Base-by-base conservation (phyloP, 2,329 filamentous ascomycete species). In the Blastomyces parvus region DNA sequence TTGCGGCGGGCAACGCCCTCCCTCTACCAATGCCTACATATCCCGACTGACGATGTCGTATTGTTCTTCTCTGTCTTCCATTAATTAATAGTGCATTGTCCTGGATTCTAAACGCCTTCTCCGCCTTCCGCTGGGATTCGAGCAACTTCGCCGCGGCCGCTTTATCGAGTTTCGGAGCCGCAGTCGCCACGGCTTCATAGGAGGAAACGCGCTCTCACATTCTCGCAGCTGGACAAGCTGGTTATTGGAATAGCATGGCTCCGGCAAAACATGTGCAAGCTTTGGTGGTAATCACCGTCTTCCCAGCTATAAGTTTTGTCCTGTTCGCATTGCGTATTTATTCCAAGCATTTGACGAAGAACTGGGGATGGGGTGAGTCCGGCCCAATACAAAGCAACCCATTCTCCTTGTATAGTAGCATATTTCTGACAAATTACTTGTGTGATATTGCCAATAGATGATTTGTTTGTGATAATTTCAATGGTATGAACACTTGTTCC, bases 351-450 rank as follows among this genome's bases (percentile, higher is more conserved):
- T 17, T 66, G 33, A 38, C 60, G 36, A 62, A 25, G 25, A 27
- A 36, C 19, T 66, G 61, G 52, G 57, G 62, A 17, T 66, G 56
- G 63, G 64, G 64, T 66, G 62, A 30, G 57, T 22, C 17, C 33
- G 36, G 13, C 33, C 8, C 9, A 36, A 36, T 36, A 11, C 33
- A 11, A 42, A 27, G 33, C 36, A 55, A 17, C 13, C 7, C 40
- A 33, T 22, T 30, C 19, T 62, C n/a, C 14, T 27, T 22, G 14
- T 27, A 14, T 22, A 7, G 36, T n/a, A 4, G 27, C 19, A 33
- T 8, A 14, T 59, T 58, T 22, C 48, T 50, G 30, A 30, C 44
- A 25, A 60, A 60, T 46, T 60, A 36, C 33, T 36, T 36, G 55
- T 48, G n/a, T 58, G 38, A 27, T 30, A 0, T 56, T 36, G 27